These are phyloP conservation scores for Candida fluviatilis DNA, from an alignment of 805 yeast species.

Conservation along the genomic window DNA sequence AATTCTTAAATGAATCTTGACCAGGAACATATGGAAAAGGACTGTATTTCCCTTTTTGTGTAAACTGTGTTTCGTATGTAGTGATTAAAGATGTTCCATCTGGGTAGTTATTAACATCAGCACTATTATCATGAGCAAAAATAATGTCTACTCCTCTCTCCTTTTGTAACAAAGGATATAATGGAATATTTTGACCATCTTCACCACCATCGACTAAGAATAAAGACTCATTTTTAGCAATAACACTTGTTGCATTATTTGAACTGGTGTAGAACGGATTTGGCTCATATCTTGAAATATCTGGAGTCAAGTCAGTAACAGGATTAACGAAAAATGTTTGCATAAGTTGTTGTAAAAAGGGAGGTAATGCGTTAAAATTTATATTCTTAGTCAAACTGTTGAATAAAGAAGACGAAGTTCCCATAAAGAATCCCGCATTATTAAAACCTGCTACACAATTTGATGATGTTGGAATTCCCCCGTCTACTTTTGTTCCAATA, in stretches of 20 bases:
- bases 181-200: constrained; percentile 32
- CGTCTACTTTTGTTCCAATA: constrained; percentile 23
- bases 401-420: constrained; percentile 37
- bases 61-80: constrained; percentile 19
- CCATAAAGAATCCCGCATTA: constrained; percentile 38
- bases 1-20: constrained; percentile 48
- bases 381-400: constrained; percentile 9
- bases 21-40: constrained; percentile 76
- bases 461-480: constrained; percentile 14
- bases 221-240: constrained; percentile 19
- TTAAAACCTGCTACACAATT: constrained; percentile 23
- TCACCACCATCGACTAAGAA: constrained; percentile 36
- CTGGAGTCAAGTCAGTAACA: constrained; percentile 23
- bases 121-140: constrained; percentile 39
- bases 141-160: constrained; percentile 25
- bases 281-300: constrained; percentile 36
- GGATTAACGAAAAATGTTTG: constrained; percentile 15
- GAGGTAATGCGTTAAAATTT: not conserved
- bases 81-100: constrained; percentile 21
- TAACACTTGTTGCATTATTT: constrained; percentile 19
- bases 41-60: constrained; percentile 44
- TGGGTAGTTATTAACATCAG: constrained; percentile 26
- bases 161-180: constrained; percentile 30
- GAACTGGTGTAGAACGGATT: constrained; percentile 33
- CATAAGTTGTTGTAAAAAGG: constrained; percentile 9